Evolutionary conservation across 495 filamentous ascomycete genomes (phyloP), one percentile per base, ranked within the genome.

Genomic region (Aspergillus nidulans): DNA sequence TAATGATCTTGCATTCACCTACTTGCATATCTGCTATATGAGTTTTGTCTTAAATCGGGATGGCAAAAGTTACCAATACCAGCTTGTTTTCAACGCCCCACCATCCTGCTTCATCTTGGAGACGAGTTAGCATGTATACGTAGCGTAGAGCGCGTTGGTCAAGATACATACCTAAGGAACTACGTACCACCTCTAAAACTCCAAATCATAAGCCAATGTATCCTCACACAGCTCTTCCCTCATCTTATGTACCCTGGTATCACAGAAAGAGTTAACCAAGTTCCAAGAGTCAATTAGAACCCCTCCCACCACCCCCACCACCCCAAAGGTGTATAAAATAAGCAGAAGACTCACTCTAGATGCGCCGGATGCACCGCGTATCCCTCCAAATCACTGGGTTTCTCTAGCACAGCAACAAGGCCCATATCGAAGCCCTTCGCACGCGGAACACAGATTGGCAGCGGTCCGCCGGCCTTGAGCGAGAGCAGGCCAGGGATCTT

Each of bases 131-230:
- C 23, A 21, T 7, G 1, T 41, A 40, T 7, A 3, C 36, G n/a
- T 39, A 39, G 13, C n/a, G n/a, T n/a, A n/a, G n/a, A n/a, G n/a
- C n/a, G n/a, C n/a, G n/a, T n/a, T n/a, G n/a, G n/a, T n/a, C n/a
- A n/a, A n/a, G n/a, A n/a, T n/a, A n/a, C n/a, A n/a, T n/a, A n/a
- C n/a, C n/a, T n/a, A n/a, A n/a, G n/a, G n/a, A n/a, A 13, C 36
- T 16, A 12, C 9, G 3, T 6, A 16, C 36, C 36, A 2, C 5
- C n/a, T n/a, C 15, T 18, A 54, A 49, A 76, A 76, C 59, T 73
- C 70, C 55, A 76, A 49, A 59, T 76, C 73, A 69, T 73, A 76
- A 9, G 70, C 73, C 64, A 76, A 62, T 5, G 73, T 69, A 62
- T 75, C 73, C 10, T 75, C 73, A 54, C 70, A 75, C 30, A 76